A percentile compares a stretch with the other conserved stretches of the same genome.
These are phyloP conservation scores for Colletotrichum lentis DNA, from an alignment of 2,329 filamentous ascomycete genomes.

Conservation along the genomic window DNA sequence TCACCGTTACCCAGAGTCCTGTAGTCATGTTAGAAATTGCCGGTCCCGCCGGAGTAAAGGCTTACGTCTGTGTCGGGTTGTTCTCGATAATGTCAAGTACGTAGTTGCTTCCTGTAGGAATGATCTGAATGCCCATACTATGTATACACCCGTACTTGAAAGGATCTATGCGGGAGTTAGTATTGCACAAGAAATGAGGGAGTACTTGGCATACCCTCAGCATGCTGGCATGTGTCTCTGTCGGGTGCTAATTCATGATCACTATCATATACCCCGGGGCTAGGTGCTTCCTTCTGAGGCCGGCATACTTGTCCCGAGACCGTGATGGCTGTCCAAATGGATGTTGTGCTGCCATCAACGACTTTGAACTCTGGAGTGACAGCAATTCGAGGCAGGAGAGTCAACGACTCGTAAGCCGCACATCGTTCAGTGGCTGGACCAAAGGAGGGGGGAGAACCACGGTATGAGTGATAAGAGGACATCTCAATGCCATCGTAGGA, in stretches of 20 bases:
- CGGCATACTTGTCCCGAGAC: conserved; percentile 53
- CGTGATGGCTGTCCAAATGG: conserved; percentile 61
- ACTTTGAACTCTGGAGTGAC: conserved; percentile 54
- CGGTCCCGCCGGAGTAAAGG: conserved; percentile 2
- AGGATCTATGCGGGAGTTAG: conserved; percentile 18
- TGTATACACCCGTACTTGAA: conserved; percentile 59
- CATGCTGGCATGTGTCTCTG: too few species aligned
- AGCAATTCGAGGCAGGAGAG: conserved; percentile 54
- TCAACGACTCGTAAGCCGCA: not conserved
- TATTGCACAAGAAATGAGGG: not conserved
- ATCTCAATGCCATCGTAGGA: not conserved
- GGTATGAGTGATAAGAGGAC: not conserved
- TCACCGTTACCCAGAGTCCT: conserved; percentile 56
- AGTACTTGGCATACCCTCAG: not conserved
- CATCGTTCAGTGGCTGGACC: not conserved
- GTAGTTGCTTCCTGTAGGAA: conserved; percentile 54
- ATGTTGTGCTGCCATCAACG: conserved; percentile 46
- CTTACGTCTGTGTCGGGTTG: conserved; percentile 54
- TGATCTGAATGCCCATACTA: conserved; percentile 57
- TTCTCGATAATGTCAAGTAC: conserved; percentile 53
- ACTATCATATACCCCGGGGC: not conserved
- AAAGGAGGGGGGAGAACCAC: not conserved
- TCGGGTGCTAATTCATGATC: not conserved
- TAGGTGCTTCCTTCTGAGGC: not conserved
- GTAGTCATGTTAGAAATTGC: conserved; percentile 4